These are phyloP conservation scores for Crinitomyces ghanaensis DNA, from an alignment of 805 yeast genomes.

Conservation along the genomic window DNA sequence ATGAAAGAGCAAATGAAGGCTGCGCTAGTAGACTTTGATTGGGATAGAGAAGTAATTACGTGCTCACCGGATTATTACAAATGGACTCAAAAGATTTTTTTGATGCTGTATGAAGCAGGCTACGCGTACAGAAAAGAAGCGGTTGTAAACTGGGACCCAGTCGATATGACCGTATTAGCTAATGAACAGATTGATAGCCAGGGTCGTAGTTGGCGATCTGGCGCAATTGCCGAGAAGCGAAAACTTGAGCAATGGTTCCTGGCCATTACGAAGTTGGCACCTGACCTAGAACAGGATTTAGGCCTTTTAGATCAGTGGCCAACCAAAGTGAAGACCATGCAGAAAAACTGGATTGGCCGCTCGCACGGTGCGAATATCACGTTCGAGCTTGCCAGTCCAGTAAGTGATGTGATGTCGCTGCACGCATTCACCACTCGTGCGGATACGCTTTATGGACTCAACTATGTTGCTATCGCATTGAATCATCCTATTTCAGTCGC, in stretches of 20 bases:
- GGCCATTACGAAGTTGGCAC: constrained; percentile 75
- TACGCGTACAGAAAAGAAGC: constrained; percentile 80
- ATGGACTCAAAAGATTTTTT: constrained; percentile 83
- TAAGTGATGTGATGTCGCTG: constrained; percentile 31
- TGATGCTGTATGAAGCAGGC: constrained; percentile 60
- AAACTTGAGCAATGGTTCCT: constrained; percentile 87
- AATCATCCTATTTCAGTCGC: constrained; percentile 51
- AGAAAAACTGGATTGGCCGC: constrained; percentile 86
- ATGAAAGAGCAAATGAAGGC: constrained; percentile 74
- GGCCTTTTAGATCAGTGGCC: constrained; percentile 69
- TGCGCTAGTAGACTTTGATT: constrained; percentile 82
- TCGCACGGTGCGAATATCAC: constrained; percentile 65
- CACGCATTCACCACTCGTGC: constrained; percentile 78
- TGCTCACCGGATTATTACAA: constrained; percentile 80
- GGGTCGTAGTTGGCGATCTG: constrained; percentile 95
- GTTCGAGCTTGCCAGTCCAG: constrained; percentile 30
- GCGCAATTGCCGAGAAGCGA: constrained; percentile 81
- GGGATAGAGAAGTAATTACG: constrained; percentile 85
- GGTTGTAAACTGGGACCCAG: constrained; percentile 95
- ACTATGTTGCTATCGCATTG: constrained; percentile 66
- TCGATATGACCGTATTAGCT: constrained; percentile 89
- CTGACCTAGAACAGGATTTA: constrained; percentile 54
- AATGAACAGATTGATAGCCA: constrained; percentile 90
- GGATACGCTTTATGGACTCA: constrained; percentile 76
- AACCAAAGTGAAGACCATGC: constrained; percentile 78